phyloP scores from a whole-genome alignment of 2,329 filamentous ascomycete species.

The Cordyceps cicadae region DNA sequence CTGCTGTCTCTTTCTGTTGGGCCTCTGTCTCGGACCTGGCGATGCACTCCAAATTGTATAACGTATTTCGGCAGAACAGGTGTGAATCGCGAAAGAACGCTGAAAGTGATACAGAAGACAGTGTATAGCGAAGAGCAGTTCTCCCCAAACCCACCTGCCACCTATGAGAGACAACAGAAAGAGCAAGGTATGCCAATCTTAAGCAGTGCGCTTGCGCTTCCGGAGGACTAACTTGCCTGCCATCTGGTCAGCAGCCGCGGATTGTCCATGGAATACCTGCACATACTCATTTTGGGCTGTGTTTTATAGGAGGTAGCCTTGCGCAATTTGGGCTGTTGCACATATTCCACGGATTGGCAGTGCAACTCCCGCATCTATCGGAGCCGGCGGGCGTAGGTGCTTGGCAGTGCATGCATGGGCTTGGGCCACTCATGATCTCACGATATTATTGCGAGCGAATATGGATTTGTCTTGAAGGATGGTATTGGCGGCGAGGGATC shows the following conservation, averaged over 20 bases:
- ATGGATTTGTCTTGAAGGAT: neutral
- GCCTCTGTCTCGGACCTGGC: neutral
- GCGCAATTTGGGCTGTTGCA: neutral
- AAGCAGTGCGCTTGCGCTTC: neutral
- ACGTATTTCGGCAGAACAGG: neutral
- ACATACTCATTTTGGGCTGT: neutral
- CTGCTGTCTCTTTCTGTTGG: neutral
- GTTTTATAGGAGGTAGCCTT: neutral
- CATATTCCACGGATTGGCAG: neutral
- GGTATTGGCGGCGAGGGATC: neutral
- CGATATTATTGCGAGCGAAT: neutral
- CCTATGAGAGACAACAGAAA: no score
- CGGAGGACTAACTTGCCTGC: neutral
- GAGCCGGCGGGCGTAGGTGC: neutral
- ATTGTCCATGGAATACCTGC: neutral
- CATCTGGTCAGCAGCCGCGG: neutral
- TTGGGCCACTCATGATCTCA: neutral
- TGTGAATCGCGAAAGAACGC: neutral
- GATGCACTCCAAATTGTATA: neutral
- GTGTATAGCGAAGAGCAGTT: neutral
- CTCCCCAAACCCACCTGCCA: neutral
- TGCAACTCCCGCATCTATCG: neutral
- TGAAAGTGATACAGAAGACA: neutral
- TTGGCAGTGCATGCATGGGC: neutral
- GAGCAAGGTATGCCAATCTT: no score